phyloP scores from a whole-genome alignment of 257 asterid genomes.

The Vinca minor region DNA sequence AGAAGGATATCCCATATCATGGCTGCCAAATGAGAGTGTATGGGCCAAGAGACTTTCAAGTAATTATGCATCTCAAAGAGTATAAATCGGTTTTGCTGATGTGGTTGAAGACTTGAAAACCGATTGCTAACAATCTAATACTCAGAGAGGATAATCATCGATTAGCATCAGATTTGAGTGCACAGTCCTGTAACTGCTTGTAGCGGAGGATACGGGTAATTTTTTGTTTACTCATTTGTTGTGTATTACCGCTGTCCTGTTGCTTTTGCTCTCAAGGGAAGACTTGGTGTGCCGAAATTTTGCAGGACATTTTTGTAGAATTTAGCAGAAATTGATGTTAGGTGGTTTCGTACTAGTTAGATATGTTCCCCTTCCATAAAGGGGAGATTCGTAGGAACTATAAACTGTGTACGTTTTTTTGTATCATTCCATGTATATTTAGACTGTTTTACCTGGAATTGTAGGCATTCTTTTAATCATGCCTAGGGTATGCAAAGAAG shows the following conservation, averaged over 20 bases:
- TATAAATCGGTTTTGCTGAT: too few relatives aligned
- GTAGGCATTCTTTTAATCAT: too few relatives aligned
- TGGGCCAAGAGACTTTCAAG: conserved; percentile 65
- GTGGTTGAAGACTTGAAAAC: not conserved
- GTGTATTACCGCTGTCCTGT: too few relatives aligned
- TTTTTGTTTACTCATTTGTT: too few relatives aligned
- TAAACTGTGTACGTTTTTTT: not conserved
- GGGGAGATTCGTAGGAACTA: not conserved
- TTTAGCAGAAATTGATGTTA: not conserved
- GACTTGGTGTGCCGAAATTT: not conserved
- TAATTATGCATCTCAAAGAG: conserved; percentile 28
- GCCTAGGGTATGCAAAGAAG: too few relatives aligned
- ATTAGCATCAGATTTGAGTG: not conserved
- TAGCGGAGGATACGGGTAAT: too few relatives aligned
- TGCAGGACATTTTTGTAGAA: not conserved
- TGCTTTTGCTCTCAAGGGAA: too few relatives aligned
- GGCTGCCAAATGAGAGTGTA: conserved; percentile 54
- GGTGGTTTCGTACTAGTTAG: not conserved
- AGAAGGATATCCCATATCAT: conserved; percentile 35
- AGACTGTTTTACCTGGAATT: too few relatives aligned
- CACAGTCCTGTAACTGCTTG: too few relatives aligned
- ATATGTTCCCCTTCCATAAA: too few relatives aligned
- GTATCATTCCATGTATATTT: not conserved
- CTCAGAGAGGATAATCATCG: not conserved
- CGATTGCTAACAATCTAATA: not conserved